A percentile compares a stretch with the other conserved stretches of the same genome.
phyloP scores from a whole-genome alignment of 208 protist species.

The Leishmania lainsoni region DNA sequence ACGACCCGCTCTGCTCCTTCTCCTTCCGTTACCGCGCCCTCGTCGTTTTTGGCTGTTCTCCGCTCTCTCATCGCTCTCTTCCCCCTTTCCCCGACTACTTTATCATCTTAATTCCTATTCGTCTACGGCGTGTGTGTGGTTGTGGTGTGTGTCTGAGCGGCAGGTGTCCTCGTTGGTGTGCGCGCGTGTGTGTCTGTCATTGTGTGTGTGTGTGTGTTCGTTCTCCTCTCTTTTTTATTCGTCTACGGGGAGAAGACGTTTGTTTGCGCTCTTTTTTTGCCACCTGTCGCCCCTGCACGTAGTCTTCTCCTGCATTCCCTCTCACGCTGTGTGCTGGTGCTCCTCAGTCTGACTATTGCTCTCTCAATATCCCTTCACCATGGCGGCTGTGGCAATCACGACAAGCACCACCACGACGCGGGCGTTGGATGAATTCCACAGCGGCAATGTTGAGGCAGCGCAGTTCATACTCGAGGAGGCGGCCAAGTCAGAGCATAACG shows the following conservation, averaged over 20 bases:
- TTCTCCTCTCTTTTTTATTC: not conserved
- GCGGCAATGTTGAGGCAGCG: constrained; percentile 53
- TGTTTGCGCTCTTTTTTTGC: not conserved
- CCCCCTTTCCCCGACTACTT: not conserved
- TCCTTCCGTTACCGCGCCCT: not conserved
- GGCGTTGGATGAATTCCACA: constrained; percentile 56
- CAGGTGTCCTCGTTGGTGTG: not conserved
- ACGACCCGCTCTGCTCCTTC: not conserved
- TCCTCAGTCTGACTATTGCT: too few species aligned
- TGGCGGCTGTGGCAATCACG: not conserved
- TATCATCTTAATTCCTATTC: not conserved
- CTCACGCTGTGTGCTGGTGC: not conserved
- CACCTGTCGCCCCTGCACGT: not conserved
- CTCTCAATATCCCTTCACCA: not conserved
- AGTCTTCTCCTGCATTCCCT: not conserved
- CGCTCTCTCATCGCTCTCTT: not conserved
- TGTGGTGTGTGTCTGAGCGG: not conserved
- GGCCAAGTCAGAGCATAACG: constrained; percentile 28
- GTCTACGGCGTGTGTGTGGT: not conserved
- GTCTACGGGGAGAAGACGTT: not conserved
- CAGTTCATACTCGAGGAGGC: constrained; percentile 51
- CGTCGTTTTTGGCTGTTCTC: not conserved
- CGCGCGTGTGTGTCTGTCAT: not conserved
- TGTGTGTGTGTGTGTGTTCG: not conserved
- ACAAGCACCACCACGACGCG: constrained; percentile 33